A percentile compares a stretch with the other conserved stretches of the same genome.
Conservation (phyloP, 2,329 filamentous ascomycete species). For the Nannizziopsis barbatae region DNA sequence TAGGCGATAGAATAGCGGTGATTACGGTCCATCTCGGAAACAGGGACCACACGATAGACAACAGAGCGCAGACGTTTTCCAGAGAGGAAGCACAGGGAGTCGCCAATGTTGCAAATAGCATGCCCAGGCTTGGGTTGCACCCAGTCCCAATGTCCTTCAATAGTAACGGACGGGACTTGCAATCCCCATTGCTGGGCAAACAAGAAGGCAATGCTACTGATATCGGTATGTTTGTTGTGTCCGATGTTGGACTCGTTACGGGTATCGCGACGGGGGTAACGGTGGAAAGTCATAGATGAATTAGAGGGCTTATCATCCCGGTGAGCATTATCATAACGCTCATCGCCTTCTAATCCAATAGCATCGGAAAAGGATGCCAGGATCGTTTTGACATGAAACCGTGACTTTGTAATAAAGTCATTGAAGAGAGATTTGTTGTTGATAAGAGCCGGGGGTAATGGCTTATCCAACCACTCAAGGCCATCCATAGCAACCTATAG, state of each 20-base stretch:
- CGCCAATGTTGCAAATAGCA: constrained; percentile 28
- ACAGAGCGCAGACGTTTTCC: constrained; percentile 15
- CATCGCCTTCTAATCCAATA: not conserved
- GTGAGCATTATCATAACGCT: constrained; percentile 8
- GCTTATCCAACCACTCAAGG: not conserved
- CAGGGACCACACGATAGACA: constrained; percentile 20
- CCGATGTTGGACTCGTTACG: constrained; percentile 12
- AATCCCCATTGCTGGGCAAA: constrained; percentile 24
- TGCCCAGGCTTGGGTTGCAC: constrained; percentile 21
- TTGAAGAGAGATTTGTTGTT: not conserved
- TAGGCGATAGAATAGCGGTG: constrained; percentile 20
- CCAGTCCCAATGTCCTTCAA: constrained; percentile 17
- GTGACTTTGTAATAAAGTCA: not conserved
- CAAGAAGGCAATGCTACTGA: constrained; percentile 23
- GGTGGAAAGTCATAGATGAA: constrained; percentile 14
- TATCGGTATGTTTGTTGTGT: constrained; percentile 24
- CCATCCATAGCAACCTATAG: not conserved
- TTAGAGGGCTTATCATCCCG: constrained; percentile 11
- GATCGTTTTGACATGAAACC: not conserved
- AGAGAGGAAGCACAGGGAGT: constrained; percentile 22
- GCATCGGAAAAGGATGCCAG: not conserved
- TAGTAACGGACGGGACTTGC: constrained; percentile 19
- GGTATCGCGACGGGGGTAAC: constrained; percentile 11
- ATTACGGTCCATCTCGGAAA: constrained; percentile 8
- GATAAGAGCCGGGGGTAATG: not conserved